Evolutionary conservation across 2,329 filamentous ascomycete genomes (phyloP).

Genomic region (Fusarium anthophilum): DNA sequence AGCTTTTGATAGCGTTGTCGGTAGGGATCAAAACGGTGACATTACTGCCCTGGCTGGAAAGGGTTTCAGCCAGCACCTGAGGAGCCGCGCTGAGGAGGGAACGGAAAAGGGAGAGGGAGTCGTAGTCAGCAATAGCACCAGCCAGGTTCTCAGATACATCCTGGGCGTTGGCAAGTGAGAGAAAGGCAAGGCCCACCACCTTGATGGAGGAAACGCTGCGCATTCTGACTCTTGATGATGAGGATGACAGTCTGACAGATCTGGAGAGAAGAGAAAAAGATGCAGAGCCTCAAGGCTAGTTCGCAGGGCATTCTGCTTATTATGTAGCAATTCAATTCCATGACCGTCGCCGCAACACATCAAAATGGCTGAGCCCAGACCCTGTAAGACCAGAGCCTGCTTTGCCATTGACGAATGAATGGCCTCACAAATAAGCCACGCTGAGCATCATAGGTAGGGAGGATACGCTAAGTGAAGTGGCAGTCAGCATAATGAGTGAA

Average conservation of each 20-base stretch:
- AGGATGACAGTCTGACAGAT: accelerated
- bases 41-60: conserved; percentile 12
- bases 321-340: background rate
- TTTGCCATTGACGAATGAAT: conserved; percentile 1
- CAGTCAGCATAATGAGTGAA: background rate
- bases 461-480: background rate
- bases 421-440: background rate
- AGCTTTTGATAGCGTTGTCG: conserved; percentile 25
- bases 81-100: conserved; percentile 7
- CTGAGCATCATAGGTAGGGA: background rate
- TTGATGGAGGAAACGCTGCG: background rate
- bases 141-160: conserved; percentile 14
- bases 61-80: background rate
- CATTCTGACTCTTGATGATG: background rate
- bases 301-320: background rate
- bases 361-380: background rate
- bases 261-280: background rate
- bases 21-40: conserved; percentile 37
- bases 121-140: conserved; percentile 12
- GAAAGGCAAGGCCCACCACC: background rate
- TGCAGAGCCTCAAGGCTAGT: background rate
- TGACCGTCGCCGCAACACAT: background rate
- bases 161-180: conserved; percentile 6
- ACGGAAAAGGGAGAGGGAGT: conserved; percentile 27
- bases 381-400: background rate